phyloP scores from a whole-genome alignment of 2,329 filamentous ascomycete genomes.

The Penicillium sp. region DNA sequence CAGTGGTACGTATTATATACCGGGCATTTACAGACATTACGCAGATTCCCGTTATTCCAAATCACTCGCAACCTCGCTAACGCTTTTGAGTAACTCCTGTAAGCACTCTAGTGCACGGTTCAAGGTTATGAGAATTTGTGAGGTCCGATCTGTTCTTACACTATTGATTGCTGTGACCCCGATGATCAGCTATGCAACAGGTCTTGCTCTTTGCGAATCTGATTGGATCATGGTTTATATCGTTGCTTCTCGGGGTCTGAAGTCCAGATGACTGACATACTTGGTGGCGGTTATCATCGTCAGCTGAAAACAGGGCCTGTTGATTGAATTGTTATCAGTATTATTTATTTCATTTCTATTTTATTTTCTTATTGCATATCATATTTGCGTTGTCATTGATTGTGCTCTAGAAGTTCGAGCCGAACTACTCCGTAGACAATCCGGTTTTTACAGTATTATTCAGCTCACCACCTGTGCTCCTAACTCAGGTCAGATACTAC shows the following conservation, averaged over 20 bases:
- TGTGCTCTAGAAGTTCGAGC: not conserved
- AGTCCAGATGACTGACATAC: not conserved
- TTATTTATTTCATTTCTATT: not conserved
- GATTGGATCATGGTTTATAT: not conserved
- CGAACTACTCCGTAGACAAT: not conserved
- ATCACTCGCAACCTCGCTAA: not conserved
- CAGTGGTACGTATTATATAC: not conserved
- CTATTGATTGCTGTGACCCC: constrained; percentile 11
- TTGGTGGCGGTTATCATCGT: not conserved
- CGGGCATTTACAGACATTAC: not conserved
- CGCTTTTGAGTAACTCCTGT: not conserved
- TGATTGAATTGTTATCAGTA: not conserved
- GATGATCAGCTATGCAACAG: constrained; percentile 3
- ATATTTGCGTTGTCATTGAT: not conserved
- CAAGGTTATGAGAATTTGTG: not conserved
- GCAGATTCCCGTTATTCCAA: not conserved
- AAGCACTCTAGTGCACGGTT: constrained; percentile 2
- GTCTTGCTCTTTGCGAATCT: not conserved
- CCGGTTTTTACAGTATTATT: not conserved
- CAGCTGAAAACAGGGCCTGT: constrained; percentile 1
- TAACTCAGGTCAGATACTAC: no score
- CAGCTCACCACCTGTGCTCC: no score
- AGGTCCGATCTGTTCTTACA: constrained; percentile 1
- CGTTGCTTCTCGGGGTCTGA: not conserved
- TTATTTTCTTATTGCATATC: not conserved